Evolutionary conservation across 345 rosid genomes (phyloP).

Genomic region (Euphorbia tirucalli): DNA sequence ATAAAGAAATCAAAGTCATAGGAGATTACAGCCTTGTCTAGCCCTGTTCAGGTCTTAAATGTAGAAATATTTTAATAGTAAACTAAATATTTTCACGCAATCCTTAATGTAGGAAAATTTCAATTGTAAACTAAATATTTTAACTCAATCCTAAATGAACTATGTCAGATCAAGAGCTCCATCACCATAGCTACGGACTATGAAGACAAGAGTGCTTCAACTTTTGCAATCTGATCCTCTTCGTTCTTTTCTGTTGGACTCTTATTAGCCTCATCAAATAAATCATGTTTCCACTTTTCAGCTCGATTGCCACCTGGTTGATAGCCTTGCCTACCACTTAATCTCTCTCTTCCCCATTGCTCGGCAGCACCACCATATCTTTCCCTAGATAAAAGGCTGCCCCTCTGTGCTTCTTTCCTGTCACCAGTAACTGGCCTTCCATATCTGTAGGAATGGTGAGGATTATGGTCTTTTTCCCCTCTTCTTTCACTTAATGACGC

Average conservation of each 20-base stretch:
- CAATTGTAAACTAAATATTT: neutral
- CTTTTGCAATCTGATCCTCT: slow-evolving; percentile 87
- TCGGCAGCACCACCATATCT: slow-evolving; percentile 47
- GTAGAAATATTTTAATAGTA: too few relatives aligned
- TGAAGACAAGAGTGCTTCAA: slow-evolving; percentile 82
- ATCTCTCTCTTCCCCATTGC: slow-evolving; percentile 53
- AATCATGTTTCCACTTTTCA: slow-evolving; percentile 95
- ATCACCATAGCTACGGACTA: slow-evolving; percentile 16
- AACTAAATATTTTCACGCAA: too few relatives aligned
- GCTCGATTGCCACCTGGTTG: slow-evolving; percentile 37
- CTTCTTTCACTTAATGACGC: slow-evolving; percentile 40
- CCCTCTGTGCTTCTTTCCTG: slow-evolving; percentile 48
- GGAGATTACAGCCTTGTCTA: neutral
- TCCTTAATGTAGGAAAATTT: too few relatives aligned
- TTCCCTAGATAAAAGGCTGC: slow-evolving; percentile 37
- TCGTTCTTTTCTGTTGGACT: slow-evolving; percentile 69
- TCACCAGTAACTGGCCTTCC: slow-evolving; percentile 45
- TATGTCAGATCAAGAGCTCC: neutral
- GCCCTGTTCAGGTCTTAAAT: too few relatives aligned
- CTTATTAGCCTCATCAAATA: slow-evolving; percentile 72
- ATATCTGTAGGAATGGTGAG: slow-evolving; percentile 33
- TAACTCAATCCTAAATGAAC: neutral
- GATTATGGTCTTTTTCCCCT: slow-evolving; percentile 48
- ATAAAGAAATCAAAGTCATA: neutral
- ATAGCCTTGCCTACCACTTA: slow-evolving; percentile 47